Evolutionary conservation across 148 eudicot species (phyloP), one percentile per base, ranked within the genome.

Genomic region (Diospyros lotus): DNA sequence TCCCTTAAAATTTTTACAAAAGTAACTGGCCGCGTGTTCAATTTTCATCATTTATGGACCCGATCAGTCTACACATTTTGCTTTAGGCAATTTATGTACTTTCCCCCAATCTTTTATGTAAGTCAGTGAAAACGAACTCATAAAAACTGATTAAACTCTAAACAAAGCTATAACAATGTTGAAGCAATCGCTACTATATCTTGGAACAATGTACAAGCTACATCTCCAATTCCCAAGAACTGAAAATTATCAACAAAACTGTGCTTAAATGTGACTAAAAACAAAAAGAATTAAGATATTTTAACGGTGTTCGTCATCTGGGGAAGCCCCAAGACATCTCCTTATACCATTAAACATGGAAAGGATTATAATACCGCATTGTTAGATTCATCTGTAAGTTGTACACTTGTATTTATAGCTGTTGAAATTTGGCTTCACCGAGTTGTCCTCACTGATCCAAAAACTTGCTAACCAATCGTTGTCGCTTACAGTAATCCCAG

Each of bases 161-260:
- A 58, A 44, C 52, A 44, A 15, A 70, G 1, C 13, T 38, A 52
- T 38, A 11, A 54, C 73, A 53, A 43, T 52, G 7, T 14, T 1
- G 58, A 28, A 45, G 17, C 15, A 73, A 61, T 46, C 45, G 9
- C 58, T 62, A 62, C 40, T 28, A 28, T 28, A 45, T 11, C 6
- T 45, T 56, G 28, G 46, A 59, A 72, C 66, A 60, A 72, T 46
- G 28, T 51, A 61, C 58, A 41, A 17, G 15, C 46, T 73, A 73
- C 38, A 18, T 55, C 28, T 17, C 39, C 9, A 15, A 64, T 28
- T 39, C 59, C 52, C 18, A 58, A 68, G 10, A 51, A 18, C 67
- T 59, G 17, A 60, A 50, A 77, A 13, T 38, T 68, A 59, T 52
- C 45, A 55, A 52, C 63, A 77, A 69, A 77, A 70, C 12, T 51